A percentile compares a stretch with the other conserved stretches of the same genome.
phyloP scores from a whole-genome alignment of 2,329 filamentous ascomycete species.

The Penicillium digitatum region DNA sequence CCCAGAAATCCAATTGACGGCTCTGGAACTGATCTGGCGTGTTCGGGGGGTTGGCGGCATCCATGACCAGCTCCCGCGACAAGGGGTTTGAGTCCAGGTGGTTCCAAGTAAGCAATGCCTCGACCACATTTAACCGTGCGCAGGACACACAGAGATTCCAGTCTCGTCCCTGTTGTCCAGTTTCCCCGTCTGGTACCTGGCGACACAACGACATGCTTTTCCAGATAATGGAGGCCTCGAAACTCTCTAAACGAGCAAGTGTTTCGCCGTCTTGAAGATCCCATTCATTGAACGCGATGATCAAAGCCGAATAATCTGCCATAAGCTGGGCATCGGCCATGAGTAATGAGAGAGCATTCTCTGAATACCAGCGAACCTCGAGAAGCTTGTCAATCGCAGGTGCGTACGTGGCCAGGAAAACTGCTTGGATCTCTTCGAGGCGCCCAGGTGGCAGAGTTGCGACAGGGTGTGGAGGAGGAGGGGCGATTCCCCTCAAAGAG shows the following conservation, averaged over 20 bases:
- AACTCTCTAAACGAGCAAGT: slow-evolving; percentile 44
- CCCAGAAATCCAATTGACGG: slow-evolving; percentile 77
- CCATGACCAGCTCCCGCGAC: slow-evolving; percentile 42
- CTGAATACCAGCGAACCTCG: slow-evolving; percentile 77
- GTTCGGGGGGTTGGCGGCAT: slow-evolving; percentile 35
- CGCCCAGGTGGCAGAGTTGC: slow-evolving; percentile 44
- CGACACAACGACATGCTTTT: slow-evolving; percentile 54
- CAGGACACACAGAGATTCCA: slow-evolving; percentile 62
- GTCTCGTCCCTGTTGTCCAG: slow-evolving; percentile 41
- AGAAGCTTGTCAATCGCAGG: slow-evolving; percentile 70
- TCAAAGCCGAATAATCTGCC: slow-evolving; percentile 63
- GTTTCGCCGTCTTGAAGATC: slow-evolving; percentile 39
- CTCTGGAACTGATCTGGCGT: slow-evolving; percentile 52
- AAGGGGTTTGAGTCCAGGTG: slow-evolving; percentile 54
- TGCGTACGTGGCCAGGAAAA: slow-evolving; percentile 74
- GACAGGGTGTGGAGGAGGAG: slow-evolving; percentile 53
- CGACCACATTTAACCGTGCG: slow-evolving; percentile 69
- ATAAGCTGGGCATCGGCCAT: slow-evolving; percentile 57
- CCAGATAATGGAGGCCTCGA: slow-evolving; percentile 60
- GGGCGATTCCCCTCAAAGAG: slow-evolving; percentile 57
- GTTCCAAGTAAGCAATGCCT: slow-evolving; percentile 70
- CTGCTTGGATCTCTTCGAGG: slow-evolving; percentile 64
- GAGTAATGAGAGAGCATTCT: slow-evolving; percentile 51
- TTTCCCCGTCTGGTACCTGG: slow-evolving; percentile 36
- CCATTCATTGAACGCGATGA: slow-evolving; percentile 47